Conservation (phyloP, 371 early-diverging fungal genomes). For the Mucor velutinosus region DNA sequence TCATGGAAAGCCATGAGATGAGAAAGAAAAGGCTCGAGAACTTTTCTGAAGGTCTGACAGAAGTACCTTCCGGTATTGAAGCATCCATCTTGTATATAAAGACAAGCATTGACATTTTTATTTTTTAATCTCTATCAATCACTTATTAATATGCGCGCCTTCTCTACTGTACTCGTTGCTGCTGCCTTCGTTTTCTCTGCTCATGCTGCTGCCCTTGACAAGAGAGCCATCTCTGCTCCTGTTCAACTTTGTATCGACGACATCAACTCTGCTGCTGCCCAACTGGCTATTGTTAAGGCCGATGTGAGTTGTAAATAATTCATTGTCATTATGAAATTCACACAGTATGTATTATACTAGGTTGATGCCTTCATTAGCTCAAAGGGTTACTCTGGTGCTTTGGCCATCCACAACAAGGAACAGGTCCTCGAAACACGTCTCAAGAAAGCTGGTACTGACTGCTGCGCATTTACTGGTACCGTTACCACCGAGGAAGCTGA, state of each 20-base stretch:
- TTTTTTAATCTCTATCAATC: background rate
- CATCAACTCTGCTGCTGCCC: conserved; percentile 11
- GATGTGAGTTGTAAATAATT: background rate
- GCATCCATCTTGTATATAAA: background rate
- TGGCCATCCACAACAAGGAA: conserved; percentile 11
- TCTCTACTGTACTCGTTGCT: conserved; percentile 1
- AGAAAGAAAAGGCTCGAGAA: background rate
- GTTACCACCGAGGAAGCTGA: conserved; percentile 20
- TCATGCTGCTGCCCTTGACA: conserved; percentile 22
- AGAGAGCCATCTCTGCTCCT: conserved; percentile 16
- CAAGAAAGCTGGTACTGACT: conserved; percentile 17
- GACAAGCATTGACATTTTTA: background rate
- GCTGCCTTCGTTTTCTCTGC: conserved; percentile 15
- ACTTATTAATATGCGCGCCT: background rate
- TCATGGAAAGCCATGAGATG: background rate
- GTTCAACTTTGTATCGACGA: conserved; percentile 7
- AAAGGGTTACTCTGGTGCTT: conserved; percentile 20
- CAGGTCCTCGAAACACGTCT: conserved; percentile 11
- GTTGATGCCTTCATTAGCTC: conserved; percentile 17
- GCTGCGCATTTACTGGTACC: conserved; percentile 6
- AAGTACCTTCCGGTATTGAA: background rate
- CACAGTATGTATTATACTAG: background rate
- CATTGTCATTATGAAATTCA: background rate
- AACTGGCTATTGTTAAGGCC: conserved; percentile 10
- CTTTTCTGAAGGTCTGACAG: background rate